Evolutionary conservation across 2,329 filamentous ascomycete species (phyloP), one percentile per base, ranked within the genome.

Genomic region (Fusarium sp.): DNA sequence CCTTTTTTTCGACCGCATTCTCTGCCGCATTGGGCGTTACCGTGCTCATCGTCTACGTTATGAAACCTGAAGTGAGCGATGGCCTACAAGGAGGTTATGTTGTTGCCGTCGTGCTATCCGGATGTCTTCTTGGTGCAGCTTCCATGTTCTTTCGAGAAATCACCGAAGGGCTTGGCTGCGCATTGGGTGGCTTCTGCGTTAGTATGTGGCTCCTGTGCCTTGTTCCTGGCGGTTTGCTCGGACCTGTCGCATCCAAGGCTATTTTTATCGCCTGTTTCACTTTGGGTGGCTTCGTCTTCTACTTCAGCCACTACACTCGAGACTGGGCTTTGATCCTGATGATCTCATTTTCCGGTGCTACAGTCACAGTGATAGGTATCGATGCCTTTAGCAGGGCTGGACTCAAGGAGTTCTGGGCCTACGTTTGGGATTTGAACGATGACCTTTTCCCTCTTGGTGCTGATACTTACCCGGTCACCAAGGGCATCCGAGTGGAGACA

Each of bases 381-480:
- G 96, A 98, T 81, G 97, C 94, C 82, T 97, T 96, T 77, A 96
- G 92, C 78, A 88, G 91, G 71, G 94, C 95, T n/a, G 96, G 96
- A 0, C 85, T 97, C 77, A 98, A 98, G 82, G 96, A 98, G 81
- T 98, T 98, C 76, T 98, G 96, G 96, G 89, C 94, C 7, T 98
- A 97, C 80, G 87, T 97, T 40, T 98, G 96, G 96, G 85, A 85
- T 54, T 83, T 98, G 42, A 98, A 98, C 81, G 86, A 91, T 47
- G 87, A 93, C 60, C 85, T 95, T 1, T 98, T 98, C 78, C 95
- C 95, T 0, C 84, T 94, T 3, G 89, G 90, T 40, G 93, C 93
- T 1, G 86, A 87, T 57, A 94, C 93, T 0, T 98, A 97, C 80
- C 96, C 96, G 0, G 85, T 98, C 14, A 98, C 94, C 0, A 93